These are phyloP conservation scores for Cordyceps cateniannulata DNA, from an alignment of 2,329 filamentous ascomycete species.

Conservation along the genomic window DNA sequence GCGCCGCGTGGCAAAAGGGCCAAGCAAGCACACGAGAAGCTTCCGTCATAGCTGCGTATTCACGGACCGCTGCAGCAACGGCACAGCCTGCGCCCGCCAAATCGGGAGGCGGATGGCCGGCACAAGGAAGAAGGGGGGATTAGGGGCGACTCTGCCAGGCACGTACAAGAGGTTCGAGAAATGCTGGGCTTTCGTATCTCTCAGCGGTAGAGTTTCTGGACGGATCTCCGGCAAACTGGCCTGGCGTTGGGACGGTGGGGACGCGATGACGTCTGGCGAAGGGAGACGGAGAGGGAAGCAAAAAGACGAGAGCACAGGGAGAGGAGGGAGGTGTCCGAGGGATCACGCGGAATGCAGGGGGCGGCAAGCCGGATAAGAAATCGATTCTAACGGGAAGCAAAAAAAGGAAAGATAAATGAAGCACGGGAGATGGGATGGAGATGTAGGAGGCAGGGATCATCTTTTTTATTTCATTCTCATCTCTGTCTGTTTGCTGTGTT, in stretches of 20 bases:
- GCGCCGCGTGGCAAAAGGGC: slow-evolving; percentile 5
- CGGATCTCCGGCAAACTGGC: slow-evolving; percentile 22
- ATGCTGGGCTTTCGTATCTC: slow-evolving; percentile 4
- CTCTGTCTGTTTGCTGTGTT: background rate
- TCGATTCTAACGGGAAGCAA: background rate
- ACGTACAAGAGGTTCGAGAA: slow-evolving; percentile 7
- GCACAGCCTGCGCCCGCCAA: background rate
- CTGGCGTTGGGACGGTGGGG: slow-evolving; percentile 22
- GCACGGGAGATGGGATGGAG: background rate
- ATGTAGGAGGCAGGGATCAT: background rate
- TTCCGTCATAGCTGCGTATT: background rate
- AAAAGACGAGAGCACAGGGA: background rate
- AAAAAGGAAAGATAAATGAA: background rate
- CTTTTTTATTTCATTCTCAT: background rate
- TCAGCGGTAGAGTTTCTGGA: slow-evolving; percentile 15
- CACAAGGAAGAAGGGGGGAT: background rate
- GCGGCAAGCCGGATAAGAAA: background rate
- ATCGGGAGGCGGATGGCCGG: background rate
- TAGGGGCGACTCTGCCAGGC: background rate
- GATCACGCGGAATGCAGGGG: background rate
- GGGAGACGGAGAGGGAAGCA: background rate
- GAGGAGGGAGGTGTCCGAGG: background rate
- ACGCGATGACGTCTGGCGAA: slow-evolving; percentile 22
- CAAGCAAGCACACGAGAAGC: slow-evolving; percentile 2
- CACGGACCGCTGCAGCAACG: background rate